Evolutionary conservation across 2,329 filamentous ascomycete genomes (phyloP).

Genomic region (Colletotrichum caudatum): DNA sequence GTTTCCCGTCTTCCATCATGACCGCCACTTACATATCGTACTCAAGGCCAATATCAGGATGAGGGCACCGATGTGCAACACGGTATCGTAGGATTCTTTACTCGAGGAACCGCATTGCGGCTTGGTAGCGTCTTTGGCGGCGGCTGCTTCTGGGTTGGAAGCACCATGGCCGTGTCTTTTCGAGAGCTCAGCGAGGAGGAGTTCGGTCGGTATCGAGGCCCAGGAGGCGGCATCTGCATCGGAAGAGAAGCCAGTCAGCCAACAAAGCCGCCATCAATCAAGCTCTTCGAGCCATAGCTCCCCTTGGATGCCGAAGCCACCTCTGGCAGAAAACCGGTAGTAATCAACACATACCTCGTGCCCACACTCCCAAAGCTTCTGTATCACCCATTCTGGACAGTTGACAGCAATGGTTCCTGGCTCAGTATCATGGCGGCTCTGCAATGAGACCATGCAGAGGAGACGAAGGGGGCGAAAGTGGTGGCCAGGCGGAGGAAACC

Average conservation of each 20-base stretch:
- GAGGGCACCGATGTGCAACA: constrained; percentile 75
- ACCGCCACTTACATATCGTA: constrained; percentile 61
- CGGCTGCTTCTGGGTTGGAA: constrained; percentile 18
- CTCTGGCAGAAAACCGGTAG: not conserved
- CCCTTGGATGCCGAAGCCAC: not conserved
- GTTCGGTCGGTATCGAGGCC: constrained; percentile 64
- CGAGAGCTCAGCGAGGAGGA: constrained; percentile 65
- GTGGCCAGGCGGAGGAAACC: not conserved
- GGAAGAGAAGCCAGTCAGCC: constrained; percentile 13
- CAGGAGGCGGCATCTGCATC: constrained; percentile 52
- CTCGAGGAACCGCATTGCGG: constrained; percentile 66
- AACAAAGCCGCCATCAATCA: not conserved
- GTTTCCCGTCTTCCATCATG: constrained; percentile 7
- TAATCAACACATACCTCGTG: constrained; percentile 26
- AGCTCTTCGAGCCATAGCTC: not conserved
- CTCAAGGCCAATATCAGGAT: constrained; percentile 74
- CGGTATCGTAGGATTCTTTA: constrained; percentile 71
- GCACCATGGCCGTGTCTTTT: constrained; percentile 55
- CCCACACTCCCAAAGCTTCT: constrained; percentile 30
- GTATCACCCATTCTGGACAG: constrained; percentile 40
- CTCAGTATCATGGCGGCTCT: constrained; percentile 37
- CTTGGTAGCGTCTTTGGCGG: constrained; percentile 51
- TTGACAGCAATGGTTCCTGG: constrained; percentile 29
- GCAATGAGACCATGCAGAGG: constrained; percentile 24
- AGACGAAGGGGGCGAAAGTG: not conserved